Conservation (phyloP, 345 rosid species). For the Eucalyptus virginea region DNA sequence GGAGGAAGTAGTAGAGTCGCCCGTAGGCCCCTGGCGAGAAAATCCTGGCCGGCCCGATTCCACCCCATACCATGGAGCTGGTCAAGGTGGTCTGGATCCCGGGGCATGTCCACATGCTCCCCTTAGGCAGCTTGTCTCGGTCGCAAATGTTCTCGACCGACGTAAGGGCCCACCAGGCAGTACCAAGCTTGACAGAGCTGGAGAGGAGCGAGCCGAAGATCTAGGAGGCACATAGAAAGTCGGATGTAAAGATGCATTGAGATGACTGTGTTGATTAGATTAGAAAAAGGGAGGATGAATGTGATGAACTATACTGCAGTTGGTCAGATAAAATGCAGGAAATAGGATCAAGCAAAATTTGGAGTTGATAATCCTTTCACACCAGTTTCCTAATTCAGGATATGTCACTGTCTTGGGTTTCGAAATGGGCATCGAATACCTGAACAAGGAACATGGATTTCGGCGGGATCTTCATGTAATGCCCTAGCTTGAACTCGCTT, state of each 20-base stretch:
- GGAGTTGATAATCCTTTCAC: not conserved
- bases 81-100: not conserved
- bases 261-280: not conserved
- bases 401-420: not conserved
- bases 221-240: not conserved
- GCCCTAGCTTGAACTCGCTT: not conserved
- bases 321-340: not conserved
- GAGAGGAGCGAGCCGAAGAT: not conserved
- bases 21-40: not conserved
- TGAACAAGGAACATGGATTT: slow-evolving; percentile 3
- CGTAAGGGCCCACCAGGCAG: not conserved
- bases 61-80: not conserved
- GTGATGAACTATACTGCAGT: not conserved
- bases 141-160: not conserved
- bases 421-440: not conserved
- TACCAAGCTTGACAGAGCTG: not conserved
- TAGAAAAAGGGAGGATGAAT: not conserved
- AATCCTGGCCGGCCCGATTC: not conserved
- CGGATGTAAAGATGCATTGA: not conserved
- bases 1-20: not conserved
- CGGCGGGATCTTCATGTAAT: slow-evolving; percentile 9
- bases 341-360: not conserved
- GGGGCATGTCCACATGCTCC: not conserved
- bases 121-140: not conserved
- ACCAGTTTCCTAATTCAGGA: not conserved